phyloP scores from a whole-genome alignment of 2,329 filamentous ascomycete genomes.

The Byssothecium circinans region DNA sequence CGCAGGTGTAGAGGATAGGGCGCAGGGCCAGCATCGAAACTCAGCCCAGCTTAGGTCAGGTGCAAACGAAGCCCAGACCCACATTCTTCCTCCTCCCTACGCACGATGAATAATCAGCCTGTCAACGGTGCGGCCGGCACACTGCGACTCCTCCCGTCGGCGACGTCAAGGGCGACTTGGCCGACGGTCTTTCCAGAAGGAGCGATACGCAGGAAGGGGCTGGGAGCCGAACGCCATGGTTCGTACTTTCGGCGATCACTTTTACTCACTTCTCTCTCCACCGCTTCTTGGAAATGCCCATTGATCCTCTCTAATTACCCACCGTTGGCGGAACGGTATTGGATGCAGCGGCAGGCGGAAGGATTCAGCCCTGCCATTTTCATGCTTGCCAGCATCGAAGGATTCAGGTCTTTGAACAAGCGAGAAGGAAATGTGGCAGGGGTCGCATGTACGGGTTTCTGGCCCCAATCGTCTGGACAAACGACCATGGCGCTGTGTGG shows the following conservation, averaged over 20 bases:
- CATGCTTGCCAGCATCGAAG: background rate
- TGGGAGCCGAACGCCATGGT: background rate
- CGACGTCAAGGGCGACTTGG: no score
- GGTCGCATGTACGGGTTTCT: background rate
- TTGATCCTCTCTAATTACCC: background rate
- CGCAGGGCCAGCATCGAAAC: no score
- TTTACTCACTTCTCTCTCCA: background rate
- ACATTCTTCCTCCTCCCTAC: no score
- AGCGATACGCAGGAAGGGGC: background rate
- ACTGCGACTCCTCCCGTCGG: no score
- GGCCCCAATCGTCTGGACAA: background rate
- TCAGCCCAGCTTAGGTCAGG: no score
- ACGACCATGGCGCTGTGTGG: background rate
- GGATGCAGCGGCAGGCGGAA: background rate
- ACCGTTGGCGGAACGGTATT: background rate
- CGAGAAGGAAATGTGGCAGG: background rate
- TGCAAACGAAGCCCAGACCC: no score
- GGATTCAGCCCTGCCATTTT: background rate
- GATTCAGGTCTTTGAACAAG: background rate
- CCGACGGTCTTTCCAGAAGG: no score
- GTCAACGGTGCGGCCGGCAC: no score
- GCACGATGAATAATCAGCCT: no score
- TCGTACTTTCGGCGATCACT: background rate
- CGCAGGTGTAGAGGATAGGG: no score
- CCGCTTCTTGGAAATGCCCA: background rate